Percentiles rank a stretch among this genome's conserved stretches.
phyloP scores from a whole-genome alignment of 768 basidiomycete genomes.

The Kwoniella botswanensis region DNA sequence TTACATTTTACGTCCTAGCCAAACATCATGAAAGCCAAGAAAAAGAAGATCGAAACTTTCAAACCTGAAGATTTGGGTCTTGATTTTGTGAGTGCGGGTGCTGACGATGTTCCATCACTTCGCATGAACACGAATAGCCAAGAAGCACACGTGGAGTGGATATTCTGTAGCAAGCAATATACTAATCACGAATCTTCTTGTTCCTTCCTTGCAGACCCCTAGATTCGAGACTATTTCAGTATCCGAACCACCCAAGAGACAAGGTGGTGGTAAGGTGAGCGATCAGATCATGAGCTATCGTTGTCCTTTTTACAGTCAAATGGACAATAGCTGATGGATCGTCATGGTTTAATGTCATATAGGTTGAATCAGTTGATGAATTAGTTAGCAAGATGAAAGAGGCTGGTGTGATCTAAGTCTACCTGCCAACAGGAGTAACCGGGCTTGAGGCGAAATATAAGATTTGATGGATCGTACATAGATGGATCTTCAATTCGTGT shows the following conservation, averaged over 20 bases:
- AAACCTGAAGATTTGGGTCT: constrained; percentile 77
- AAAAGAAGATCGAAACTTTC: constrained; percentile 89
- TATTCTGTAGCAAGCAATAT: too few species aligned
- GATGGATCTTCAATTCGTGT: not conserved
- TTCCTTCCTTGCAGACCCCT: constrained; percentile 65
- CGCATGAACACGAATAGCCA: too few species aligned
- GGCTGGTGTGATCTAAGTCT: constrained; percentile 65
- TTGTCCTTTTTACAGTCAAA: too few species aligned
- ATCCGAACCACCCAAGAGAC: constrained; percentile 83
- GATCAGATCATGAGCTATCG: too few species aligned
- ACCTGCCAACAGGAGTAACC: not conserved
- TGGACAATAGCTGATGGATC: too few species aligned
- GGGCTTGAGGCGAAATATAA: not conserved
- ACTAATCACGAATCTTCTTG: too few species aligned
- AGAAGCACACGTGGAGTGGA: too few species aligned
- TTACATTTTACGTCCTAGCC: constrained; percentile 33
- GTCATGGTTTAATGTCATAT: too few species aligned
- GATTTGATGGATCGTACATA: not conserved
- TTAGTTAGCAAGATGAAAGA: constrained; percentile 86
- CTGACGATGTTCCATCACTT: too few species aligned
- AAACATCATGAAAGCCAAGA: constrained; percentile 74
- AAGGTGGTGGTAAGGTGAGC: constrained; percentile 88
- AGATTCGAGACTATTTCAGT: constrained; percentile 85
- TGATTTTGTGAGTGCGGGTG: constrained; percentile 70
- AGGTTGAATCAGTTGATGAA: constrained; percentile 86